phyloP scores from a whole-genome alignment of 192 early-diverging fungal genomes.

The Coemansia sp. region DNA sequence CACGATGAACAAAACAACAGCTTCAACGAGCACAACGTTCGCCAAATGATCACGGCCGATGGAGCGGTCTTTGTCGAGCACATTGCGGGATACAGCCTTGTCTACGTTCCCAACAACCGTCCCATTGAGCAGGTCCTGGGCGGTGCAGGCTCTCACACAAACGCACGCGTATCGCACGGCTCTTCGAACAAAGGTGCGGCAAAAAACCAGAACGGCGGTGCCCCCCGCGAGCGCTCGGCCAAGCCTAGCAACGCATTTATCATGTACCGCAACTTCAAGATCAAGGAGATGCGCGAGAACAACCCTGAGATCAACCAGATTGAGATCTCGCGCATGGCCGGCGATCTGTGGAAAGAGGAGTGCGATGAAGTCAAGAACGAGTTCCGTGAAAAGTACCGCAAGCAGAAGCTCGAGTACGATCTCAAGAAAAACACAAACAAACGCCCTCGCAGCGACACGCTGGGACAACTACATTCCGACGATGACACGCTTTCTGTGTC shows the following conservation, averaged over 20 bases:
- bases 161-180: slow-evolving; percentile 8
- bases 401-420: slow-evolving; percentile 47
- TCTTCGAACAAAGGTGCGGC: too few species aligned
- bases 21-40: slow-evolving; percentile 25
- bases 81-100: slow-evolving; percentile 38
- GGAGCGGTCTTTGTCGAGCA: slow-evolving; percentile 45
- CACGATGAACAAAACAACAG: slow-evolving; percentile 20
- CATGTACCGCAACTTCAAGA: slow-evolving; percentile 55
- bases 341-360: slow-evolving; percentile 52
- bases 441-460: slow-evolving; percentile 24
- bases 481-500: neutral
- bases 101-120: slow-evolving; percentile 27
- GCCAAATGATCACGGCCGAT: slow-evolving; percentile 36
- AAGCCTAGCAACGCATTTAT: slow-evolving; percentile 55
- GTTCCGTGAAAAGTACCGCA: slow-evolving; percentile 37
- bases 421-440: slow-evolving; percentile 39
- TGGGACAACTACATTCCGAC: neutral
- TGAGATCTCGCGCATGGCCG: slow-evolving; percentile 53
- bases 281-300: slow-evolving; percentile 38
- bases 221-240: slow-evolving; percentile 12
- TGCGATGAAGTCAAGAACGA: slow-evolving; percentile 42
- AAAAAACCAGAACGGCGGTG: too few species aligned
- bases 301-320: slow-evolving; percentile 48
- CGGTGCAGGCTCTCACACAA: slow-evolving; percentile 20
- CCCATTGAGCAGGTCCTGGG: slow-evolving; percentile 27